phyloP scores from a whole-genome alignment of 495 filamentous ascomycete genomes.

The Aspergillus nidulans region DNA sequence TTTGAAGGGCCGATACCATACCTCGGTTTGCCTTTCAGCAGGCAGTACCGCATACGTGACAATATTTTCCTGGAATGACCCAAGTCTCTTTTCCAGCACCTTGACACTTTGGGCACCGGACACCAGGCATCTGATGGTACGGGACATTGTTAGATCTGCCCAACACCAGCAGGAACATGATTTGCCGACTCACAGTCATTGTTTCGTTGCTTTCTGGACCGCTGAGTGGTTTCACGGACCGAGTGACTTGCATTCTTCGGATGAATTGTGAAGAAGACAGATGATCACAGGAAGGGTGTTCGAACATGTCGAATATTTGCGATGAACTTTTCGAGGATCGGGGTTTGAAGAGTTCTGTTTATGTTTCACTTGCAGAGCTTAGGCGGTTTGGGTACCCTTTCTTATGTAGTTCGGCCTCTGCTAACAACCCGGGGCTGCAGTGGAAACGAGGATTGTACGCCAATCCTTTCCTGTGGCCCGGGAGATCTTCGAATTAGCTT shows the following conservation, averaged over 20 bases:
- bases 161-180: not conserved
- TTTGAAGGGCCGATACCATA: not conserved
- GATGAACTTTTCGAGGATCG: not conserved
- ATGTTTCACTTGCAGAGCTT: constrained; percentile 12
- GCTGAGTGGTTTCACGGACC: not conserved
- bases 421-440: constrained; percentile 5
- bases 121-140: constrained; percentile 42
- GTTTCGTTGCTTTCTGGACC: not conserved
- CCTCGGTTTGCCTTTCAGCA: constrained; percentile 19
- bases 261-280: not conserved
- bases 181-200: constrained; percentile 11
- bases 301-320: constrained; percentile 10
- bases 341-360: constrained; percentile 4
- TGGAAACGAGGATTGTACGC: not conserved
- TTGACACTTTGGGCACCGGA: constrained; percentile 43
- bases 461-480: constrained; percentile 14
- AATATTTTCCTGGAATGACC: constrained; percentile 50
- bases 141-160: not conserved
- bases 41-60: constrained; percentile 40
- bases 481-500: constrained; percentile 25
- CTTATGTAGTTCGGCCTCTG: constrained; percentile 16
- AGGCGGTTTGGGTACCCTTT: constrained; percentile 11
- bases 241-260: not conserved
- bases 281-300: not conserved
- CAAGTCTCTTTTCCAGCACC: constrained; percentile 39